phyloP scores from a whole-genome alignment of 2,329 filamentous ascomycete species.

The Aspergillus versicolor region DNA sequence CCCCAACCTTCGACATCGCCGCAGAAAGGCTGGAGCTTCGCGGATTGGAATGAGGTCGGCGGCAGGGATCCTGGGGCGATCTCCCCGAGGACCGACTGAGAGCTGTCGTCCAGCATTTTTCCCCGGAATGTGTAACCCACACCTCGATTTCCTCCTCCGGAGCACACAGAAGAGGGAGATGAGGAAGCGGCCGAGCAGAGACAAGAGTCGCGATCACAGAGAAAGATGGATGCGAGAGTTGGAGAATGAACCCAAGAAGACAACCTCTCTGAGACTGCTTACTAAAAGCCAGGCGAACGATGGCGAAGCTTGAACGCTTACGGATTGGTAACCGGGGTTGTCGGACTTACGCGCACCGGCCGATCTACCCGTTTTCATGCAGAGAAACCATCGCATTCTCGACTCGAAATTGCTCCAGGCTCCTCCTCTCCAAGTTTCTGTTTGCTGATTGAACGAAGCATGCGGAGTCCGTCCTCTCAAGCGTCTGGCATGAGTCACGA shows the following conservation, averaged over 20 bases:
- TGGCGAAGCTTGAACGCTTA: slow-evolving; percentile 1
- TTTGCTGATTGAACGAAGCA: not conserved
- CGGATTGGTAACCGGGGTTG: slow-evolving; percentile 2
- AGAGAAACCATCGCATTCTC: not conserved
- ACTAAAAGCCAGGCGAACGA: slow-evolving; percentile 2
- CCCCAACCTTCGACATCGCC: slow-evolving; percentile 94
- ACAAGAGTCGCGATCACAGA: slow-evolving; percentile 4
- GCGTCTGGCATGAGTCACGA: not conserved
- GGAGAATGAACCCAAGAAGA: not conserved
- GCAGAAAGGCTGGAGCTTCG: slow-evolving; percentile 68
- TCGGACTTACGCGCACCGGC: not conserved
- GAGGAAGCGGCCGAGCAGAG: not conserved
- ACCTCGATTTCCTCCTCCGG: slow-evolving; percentile 23
- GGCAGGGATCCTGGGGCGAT: slow-evolving; percentile 28
- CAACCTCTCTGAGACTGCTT: slow-evolving; percentile 2
- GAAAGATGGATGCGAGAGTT: not conserved
- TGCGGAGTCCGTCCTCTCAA: not conserved
- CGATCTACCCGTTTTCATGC: not conserved
- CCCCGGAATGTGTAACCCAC: slow-evolving; percentile 21
- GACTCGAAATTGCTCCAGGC: not conserved
- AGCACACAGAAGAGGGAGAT: slow-evolving; percentile 6
- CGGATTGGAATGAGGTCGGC: slow-evolving; percentile 26
- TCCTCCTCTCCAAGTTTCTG: not conserved
- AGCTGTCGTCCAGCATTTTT: slow-evolving; percentile 37
- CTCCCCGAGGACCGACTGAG: slow-evolving; percentile 35